A percentile compares a stretch with the other conserved stretches of the same genome.
Evolutionary conservation across 108 stramenopile species (phyloP).

Genomic region (Pseudonitzschia multiseries): DNA sequence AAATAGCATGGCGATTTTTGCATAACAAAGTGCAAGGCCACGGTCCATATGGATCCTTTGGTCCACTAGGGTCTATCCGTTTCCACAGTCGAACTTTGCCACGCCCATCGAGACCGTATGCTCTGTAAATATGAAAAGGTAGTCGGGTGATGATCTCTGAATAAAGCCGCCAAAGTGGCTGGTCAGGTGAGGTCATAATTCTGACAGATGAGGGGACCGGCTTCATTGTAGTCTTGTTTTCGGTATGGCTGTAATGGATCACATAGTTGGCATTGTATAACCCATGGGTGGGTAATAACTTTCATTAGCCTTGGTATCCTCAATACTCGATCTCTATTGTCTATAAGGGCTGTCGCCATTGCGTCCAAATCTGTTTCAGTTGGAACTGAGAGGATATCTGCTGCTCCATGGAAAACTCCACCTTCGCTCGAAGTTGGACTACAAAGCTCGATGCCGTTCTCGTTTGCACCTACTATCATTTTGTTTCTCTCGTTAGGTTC

Average conservation of each 20-base stretch:
- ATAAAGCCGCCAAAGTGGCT: constrained; percentile 81
- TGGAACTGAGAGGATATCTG: constrained; percentile 3
- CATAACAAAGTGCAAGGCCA: constrained; percentile 68
- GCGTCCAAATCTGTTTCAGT: constrained; percentile 33
- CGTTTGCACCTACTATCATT: background rate
- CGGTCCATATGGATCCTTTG: constrained; percentile 72
- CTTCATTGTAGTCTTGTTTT: constrained; percentile 53
- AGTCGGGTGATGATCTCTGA: constrained; percentile 69
- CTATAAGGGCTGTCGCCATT: constrained; percentile 20
- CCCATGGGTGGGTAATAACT: constrained; percentile 81
- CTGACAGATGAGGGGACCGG: constrained; percentile 77
- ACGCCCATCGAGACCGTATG: constrained; percentile 55
- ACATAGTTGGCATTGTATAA: constrained; percentile 75
- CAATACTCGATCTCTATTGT: constrained; percentile 32
- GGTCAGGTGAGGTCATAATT: constrained; percentile 75
- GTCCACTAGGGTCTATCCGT: constrained; percentile 36
- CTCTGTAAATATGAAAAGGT: constrained; percentile 58
- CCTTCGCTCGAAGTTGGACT: background rate
- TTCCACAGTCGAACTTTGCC: constrained; percentile 77
- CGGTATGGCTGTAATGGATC: constrained; percentile 85
- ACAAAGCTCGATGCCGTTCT: constrained; percentile 27
- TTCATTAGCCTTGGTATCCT: constrained; percentile 55
- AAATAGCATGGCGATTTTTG: constrained; percentile 60
- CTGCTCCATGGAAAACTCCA: background rate
- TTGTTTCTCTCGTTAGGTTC: constrained; percentile 20